A percentile compares a stretch with the other conserved stretches of the same genome.
Evolutionary conservation across 2,329 filamentous ascomycete species (phyloP).

Genomic region (Aspergillus pseudoterreus): DNA sequence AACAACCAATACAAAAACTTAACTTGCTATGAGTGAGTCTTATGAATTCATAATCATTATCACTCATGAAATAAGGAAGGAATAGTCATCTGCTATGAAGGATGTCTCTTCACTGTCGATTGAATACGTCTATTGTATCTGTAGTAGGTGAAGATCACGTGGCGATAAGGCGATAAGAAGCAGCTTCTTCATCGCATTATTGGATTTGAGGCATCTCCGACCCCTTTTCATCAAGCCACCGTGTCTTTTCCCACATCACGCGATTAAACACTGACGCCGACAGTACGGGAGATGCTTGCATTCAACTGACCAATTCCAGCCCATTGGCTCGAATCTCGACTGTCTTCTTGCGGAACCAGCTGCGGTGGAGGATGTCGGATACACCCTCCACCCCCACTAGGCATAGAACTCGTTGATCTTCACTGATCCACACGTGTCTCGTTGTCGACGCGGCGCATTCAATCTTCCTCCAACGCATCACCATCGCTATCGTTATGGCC

Average conservation of each 20-base stretch:
- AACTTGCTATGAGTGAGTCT: too few relatives aligned
- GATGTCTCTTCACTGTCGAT: too few relatives aligned
- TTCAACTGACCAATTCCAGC: not conserved
- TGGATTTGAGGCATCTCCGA: not conserved
- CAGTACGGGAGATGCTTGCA: not conserved
- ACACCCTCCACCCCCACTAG: not conserved
- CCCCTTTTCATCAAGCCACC: constrained; percentile 1
- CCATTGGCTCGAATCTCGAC: too few relatives aligned
- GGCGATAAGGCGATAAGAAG: not conserved
- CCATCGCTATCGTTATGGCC: constrained; percentile 10
- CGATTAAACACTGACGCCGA: not conserved
- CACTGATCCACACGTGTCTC: not conserved
- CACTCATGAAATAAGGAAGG: too few relatives aligned
- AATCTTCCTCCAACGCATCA: not conserved
- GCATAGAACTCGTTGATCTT: not conserved
- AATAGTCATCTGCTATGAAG: too few relatives aligned
- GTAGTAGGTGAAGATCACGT: not conserved
- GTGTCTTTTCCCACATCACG: not conserved
- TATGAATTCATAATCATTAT: too few relatives aligned
- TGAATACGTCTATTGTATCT: too few relatives aligned
- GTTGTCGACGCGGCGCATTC: not conserved
- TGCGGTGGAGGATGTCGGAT: constrained; percentile 1
- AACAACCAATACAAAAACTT: too few relatives aligned
- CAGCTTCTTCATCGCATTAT: not conserved
- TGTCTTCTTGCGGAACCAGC: too few relatives aligned